Conservation (phyloP, 2,329 filamentous ascomycete species). For the Xylariaceae sp. region DNA sequence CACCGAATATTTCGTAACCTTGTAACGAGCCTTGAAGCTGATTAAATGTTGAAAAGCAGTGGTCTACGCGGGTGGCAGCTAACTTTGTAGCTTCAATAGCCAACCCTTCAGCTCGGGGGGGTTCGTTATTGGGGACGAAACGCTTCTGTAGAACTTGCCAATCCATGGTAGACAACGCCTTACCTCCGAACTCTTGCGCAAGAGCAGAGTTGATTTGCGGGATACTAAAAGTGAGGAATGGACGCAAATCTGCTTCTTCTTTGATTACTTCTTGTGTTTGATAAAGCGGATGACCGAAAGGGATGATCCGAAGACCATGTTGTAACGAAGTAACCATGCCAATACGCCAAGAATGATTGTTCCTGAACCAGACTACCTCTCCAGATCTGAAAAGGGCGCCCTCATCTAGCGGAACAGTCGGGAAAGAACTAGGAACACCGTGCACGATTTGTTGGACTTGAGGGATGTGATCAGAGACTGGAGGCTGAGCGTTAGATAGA, state of each 20-base stretch:
- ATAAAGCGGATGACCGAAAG: constrained; percentile 37
- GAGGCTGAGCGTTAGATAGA: constrained; percentile 2
- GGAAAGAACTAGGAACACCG: constrained; percentile 1
- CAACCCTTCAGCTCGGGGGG: constrained; percentile 38
- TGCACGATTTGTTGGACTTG: neutral
- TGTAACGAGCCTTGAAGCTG: constrained; percentile 29
- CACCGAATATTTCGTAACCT: constrained; percentile 37
- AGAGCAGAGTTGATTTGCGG: constrained; percentile 36
- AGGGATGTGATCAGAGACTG: constrained; percentile 1
- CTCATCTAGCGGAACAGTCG: constrained; percentile 16
- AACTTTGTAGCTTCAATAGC: constrained; percentile 50
- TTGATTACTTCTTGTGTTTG: constrained; percentile 38
- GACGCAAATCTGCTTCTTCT: constrained; percentile 40
- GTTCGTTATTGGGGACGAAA: constrained; percentile 29
- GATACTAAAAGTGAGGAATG: constrained; percentile 50
- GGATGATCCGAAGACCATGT: constrained; percentile 33
- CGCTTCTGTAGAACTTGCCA: constrained; percentile 39
- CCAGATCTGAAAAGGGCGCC: constrained; percentile 42
- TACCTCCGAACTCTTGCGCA: constrained; percentile 36
- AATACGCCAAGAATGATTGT: constrained; percentile 44
- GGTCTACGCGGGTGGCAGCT: constrained; percentile 46
- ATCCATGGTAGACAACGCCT: constrained; percentile 38
- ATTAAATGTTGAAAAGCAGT: constrained; percentile 48
- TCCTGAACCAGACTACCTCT: constrained; percentile 50
- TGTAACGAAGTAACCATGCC: constrained; percentile 36